Evolutionary conservation across 78 protist genomes (phyloP).

Genomic region (Andalucia godoyi): DNA sequence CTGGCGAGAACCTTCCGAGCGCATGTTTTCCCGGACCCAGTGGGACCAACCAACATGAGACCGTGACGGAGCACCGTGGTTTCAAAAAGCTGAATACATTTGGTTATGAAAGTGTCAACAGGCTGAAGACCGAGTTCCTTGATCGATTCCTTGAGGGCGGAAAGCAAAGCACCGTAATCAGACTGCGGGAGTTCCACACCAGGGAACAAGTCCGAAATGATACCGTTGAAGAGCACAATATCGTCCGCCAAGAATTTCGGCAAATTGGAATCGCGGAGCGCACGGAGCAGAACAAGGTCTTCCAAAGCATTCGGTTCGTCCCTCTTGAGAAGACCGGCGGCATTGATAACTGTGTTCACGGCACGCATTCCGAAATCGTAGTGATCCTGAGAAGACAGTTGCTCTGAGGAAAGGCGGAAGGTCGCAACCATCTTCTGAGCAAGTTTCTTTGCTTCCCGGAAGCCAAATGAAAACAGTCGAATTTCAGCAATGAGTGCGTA

Average conservation of each 20-base stretch:
- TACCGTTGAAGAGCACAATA: constrained; percentile 49
- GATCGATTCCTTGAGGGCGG: constrained; percentile 4
- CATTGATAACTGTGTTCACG: constrained; percentile 67
- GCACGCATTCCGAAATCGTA: constrained; percentile 88
- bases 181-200: not conserved
- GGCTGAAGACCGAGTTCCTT: constrained; percentile 22
- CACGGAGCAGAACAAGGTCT: constrained; percentile 57
- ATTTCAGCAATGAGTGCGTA: constrained; percentile 86
- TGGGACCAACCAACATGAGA: constrained; percentile 81
- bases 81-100: constrained; percentile 63
- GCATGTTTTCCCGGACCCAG: constrained; percentile 75
- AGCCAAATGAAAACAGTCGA: constrained; percentile 69
- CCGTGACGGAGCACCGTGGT: constrained; percentile 70
- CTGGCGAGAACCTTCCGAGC: constrained; percentile 19
- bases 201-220: constrained; percentile 58
- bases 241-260: constrained; percentile 80
- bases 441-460: constrained; percentile 25
- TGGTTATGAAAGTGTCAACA: constrained; percentile 25
- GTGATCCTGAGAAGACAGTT: constrained; percentile 65
- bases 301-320: constrained; percentile 34
- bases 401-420: constrained; percentile 63
- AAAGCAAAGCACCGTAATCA: constrained; percentile 20
- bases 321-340: constrained; percentile 71
- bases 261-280: constrained; percentile 76
- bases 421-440: constrained; percentile 49